Conservation (phyloP, 768 basidiomycete species). For the Boletus rubropictus region DNA sequence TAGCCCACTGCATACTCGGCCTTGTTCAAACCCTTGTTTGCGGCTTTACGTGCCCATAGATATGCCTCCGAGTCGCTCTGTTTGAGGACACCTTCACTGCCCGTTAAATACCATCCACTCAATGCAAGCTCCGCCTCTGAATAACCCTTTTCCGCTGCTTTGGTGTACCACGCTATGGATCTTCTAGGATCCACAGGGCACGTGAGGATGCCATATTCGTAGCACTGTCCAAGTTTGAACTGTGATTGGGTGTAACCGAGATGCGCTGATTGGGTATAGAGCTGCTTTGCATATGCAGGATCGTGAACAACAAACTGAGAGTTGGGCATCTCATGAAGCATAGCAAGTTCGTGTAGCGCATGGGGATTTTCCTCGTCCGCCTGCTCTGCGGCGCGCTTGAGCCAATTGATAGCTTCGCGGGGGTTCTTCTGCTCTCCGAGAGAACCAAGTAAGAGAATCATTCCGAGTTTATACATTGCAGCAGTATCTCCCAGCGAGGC, state of each 20-base stretch:
- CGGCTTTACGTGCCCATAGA: conserved; percentile 92
- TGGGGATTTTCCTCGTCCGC: conserved; percentile 98
- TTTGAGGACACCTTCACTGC: conserved; percentile 90
- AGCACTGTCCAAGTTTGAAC: conserved; percentile 92
- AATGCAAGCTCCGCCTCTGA: conserved; percentile 92
- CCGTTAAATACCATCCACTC: conserved; percentile 98
- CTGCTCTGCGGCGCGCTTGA: conserved; percentile 91
- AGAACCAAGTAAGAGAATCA: conserved; percentile 83
- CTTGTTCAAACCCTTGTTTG: conserved; percentile 93
- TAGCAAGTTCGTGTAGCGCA: conserved; percentile 91
- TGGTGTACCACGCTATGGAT: conserved; percentile 98
- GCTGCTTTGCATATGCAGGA: conserved; percentile 72
- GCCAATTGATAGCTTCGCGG: conserved; percentile 91
- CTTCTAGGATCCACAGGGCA: conserved; percentile 91
- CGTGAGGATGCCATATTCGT: conserved; percentile 83
- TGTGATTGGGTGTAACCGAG: conserved; percentile 91
- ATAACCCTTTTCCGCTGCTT: conserved; percentile 95
- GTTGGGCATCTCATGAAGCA: conserved; percentile 70
- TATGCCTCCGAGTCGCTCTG: conserved; percentile 99
- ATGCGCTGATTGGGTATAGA: conserved; percentile 88
- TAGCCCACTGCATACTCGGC: conserved; percentile 99
- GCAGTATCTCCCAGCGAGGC: conserved; percentile 94
- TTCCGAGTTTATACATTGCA: conserved; percentile 99
- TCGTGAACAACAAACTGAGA: conserved; percentile 71
- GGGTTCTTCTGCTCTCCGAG: conserved; percentile 80